These are phyloP conservation scores for Penicillium pancosmium DNA, from an alignment of 495 filamentous ascomycete species.

Conservation along the genomic window DNA sequence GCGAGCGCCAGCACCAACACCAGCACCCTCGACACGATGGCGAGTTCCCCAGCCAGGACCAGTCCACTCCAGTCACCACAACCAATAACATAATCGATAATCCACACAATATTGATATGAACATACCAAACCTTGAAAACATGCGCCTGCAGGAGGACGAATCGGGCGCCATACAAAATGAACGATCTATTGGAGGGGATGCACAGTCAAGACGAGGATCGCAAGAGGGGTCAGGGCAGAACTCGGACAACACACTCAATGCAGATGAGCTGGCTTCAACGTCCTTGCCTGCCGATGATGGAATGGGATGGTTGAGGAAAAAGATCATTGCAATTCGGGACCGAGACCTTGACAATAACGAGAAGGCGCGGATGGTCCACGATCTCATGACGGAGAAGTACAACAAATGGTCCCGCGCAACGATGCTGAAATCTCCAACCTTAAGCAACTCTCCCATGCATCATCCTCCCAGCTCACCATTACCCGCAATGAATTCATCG, in stretches of 20 bases:
- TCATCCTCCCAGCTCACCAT: slow-evolving; percentile 36
- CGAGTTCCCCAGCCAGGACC: slow-evolving; percentile 2
- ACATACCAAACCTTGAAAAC: background rate
- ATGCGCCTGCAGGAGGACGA: background rate
- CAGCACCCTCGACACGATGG: slow-evolving; percentile 12
- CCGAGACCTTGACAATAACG: slow-evolving; percentile 60
- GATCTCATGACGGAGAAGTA: slow-evolving; percentile 80
- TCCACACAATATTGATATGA: background rate
- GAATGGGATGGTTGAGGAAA: slow-evolving; percentile 74
- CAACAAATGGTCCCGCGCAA: slow-evolving; percentile 52
- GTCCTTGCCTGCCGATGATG: slow-evolving; percentile 86
- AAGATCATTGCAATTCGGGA: slow-evolving; percentile 78
- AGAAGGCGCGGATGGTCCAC: slow-evolving; percentile 87
- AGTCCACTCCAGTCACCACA: background rate
- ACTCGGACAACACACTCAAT: slow-evolving; percentile 5
- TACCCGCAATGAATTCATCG: slow-evolving; percentile 28
- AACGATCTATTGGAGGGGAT: background rate
- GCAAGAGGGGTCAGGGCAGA: background rate
- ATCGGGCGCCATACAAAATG: background rate
- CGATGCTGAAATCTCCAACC: slow-evolving; percentile 30
- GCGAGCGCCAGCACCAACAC: slow-evolving; percentile 5
- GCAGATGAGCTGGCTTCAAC: slow-evolving; percentile 25
- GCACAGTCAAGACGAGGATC: slow-evolving; percentile 1
- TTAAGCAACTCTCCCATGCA: slow-evolving; percentile 41
- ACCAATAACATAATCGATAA: background rate